Evolutionary conservation across 2,329 filamentous ascomycete species (phyloP).

Genomic region (Torrubiella hemipterigena): DNA sequence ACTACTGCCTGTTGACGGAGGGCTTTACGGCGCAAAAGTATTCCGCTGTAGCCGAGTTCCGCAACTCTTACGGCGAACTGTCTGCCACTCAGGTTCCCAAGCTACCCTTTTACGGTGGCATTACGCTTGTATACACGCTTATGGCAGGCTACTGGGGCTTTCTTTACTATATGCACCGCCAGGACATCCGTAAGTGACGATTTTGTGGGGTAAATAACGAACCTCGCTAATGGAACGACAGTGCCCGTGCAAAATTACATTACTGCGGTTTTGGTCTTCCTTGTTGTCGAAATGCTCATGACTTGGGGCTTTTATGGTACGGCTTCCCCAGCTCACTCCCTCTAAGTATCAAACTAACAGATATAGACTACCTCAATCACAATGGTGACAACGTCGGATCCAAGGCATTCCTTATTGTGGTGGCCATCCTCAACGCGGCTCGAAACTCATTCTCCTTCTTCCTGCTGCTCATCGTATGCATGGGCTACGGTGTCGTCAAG

Average conservation of each 20-base stretch:
- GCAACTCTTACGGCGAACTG: constrained; percentile 92
- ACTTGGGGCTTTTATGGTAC: constrained; percentile 94
- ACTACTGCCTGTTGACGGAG: constrained; percentile 84
- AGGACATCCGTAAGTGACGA: constrained; percentile 66
- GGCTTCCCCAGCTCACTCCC: constrained; percentile 9
- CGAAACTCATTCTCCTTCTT: constrained; percentile 99
- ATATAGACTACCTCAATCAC: constrained; percentile 75
- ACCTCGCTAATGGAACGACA: constrained; percentile 25
- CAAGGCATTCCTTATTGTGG: constrained; percentile 78
- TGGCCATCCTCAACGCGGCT: constrained; percentile 86
- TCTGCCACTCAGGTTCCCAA: constrained; percentile 94
- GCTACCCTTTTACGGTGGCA: constrained; percentile 88
- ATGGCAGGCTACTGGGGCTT: constrained; percentile 81
- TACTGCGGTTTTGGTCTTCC: constrained; percentile 86
- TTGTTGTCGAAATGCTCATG: constrained; percentile 93
- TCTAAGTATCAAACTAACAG: constrained; percentile 21
- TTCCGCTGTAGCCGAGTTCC: constrained; percentile 74
- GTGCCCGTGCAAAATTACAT: constrained; percentile 98
- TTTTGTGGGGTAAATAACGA: background rate
- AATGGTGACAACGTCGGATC: constrained; percentile 74
- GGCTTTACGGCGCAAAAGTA: constrained; percentile 59
- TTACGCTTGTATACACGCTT: constrained; percentile 87
- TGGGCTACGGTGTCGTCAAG: constrained; percentile 98
- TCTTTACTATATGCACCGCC: constrained; percentile 85
- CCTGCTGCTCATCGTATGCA: constrained; percentile 92